phyloP scores from a whole-genome alignment of 148 eudicot species.

The Heliosperma pusillum region DNA sequence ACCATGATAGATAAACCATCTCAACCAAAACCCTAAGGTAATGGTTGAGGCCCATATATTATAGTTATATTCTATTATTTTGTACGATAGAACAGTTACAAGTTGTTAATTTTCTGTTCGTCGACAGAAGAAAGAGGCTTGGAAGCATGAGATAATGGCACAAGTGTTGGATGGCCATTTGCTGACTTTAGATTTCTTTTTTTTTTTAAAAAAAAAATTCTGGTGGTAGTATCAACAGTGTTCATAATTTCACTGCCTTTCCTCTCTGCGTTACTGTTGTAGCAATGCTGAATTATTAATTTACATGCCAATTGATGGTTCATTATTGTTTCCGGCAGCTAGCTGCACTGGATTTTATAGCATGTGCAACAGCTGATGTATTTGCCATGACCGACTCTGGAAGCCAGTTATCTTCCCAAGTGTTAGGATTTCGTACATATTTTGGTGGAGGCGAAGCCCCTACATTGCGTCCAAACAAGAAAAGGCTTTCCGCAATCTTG shows the following conservation, averaged over 20 bases:
- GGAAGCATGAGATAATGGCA: background rate
- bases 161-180: background rate
- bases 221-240: background rate
- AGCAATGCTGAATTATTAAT: background rate
- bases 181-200: background rate
- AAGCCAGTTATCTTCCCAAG: conserved; percentile 86
- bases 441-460: conserved; percentile 81
- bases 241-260: background rate
- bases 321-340: conserved; percentile 42
- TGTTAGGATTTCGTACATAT: conserved; percentile 76
- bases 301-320: background rate
- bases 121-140: no score
- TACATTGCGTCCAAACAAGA: conserved; percentile 76
- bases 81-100: no score
- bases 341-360: conserved; percentile 88
- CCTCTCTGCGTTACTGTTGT: background rate
- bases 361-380: conserved; percentile 83
- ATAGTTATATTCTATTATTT: no score
- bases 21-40: no score
- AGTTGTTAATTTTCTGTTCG: no score
- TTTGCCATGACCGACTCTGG: conserved; percentile 97
- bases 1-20: no score
- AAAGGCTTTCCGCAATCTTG: conserved; percentile 68
- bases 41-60: no score
- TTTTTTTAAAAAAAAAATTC: no score